Base-by-base conservation (phyloP, 352 stramenopile genomes). In the Globisporangium cederbergense region DNA sequence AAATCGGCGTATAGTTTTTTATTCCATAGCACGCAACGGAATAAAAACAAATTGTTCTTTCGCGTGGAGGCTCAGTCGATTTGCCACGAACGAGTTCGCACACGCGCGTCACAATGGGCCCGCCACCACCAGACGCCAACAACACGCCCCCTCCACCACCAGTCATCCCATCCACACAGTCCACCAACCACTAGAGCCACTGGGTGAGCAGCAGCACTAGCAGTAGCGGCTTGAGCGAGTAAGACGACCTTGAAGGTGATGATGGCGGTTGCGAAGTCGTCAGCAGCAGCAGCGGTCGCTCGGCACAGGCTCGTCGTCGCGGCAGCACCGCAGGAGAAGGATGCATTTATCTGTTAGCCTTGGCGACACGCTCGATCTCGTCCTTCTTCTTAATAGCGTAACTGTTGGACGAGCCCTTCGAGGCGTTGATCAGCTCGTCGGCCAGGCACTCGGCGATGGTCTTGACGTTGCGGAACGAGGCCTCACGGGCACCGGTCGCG, bases 381-480 rank as follows among this genome's bases (percentile, higher is more conserved):
- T 99, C 98, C 95, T 99, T 99, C 91, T 99, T 99, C 97, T 99
- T 99, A 87, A 99, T 99, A 76, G 98, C 97, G 82, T 99, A 99
- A 70, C 89, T 98, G 97, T 99, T 99, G 77, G 96, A 99, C 74
- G 96, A 99, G 66, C 98, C 97, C 86, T 98, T 98, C 58, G 97
- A 98, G 46, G 97, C 97, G 86, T 99, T 99, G 85, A 99, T 99
- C 62, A 99, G 91, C 87, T 99, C 98, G 82, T 99, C 98, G 50
- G 97, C 98, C 57, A 99, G 82, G 79, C 97, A 99, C 86, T 99
- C 97, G 34, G 97, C 95, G 76, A 99, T 99, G 71, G 97, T 99
- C 95, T 99, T 99, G 73, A 99, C 95, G 92, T 99, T 99, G 65
- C 98, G 94, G 91, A 99, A 99, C 64, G 95, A 93, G 10, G 97